phyloP scores from a whole-genome alignment of 345 rosid species.

The Trapa incisa region DNA sequence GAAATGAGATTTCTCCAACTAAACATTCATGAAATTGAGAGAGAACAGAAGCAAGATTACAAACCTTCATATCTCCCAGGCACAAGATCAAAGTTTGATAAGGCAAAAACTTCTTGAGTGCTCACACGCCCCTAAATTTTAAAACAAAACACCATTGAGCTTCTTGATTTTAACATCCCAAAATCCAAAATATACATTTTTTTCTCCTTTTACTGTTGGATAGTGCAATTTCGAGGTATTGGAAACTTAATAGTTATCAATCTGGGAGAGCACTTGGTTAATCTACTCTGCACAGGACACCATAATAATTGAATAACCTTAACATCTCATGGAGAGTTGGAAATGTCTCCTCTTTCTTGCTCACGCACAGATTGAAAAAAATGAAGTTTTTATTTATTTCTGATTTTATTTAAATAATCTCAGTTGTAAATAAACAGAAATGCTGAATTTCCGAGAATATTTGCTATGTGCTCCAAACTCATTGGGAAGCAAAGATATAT shows the following conservation, averaged over 20 bases:
- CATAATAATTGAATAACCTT: background rate
- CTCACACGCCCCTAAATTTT: conserved; percentile 63
- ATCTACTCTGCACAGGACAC: background rate
- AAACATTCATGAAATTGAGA: background rate
- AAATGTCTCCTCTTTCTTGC: background rate
- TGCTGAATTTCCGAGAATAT: background rate
- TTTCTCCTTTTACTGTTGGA: background rate
- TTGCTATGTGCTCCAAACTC: background rate
- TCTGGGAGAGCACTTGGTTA: background rate
- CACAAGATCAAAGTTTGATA: conserved; percentile 80
- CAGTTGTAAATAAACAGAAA: background rate
- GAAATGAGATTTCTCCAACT: background rate
- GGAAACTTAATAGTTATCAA: background rate
- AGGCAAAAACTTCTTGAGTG: conserved; percentile 69
- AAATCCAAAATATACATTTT: background rate
- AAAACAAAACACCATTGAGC: background rate
- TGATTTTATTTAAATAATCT: background rate
- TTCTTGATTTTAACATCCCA: background rate
- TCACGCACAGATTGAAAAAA: background rate
- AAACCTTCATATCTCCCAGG: conserved; percentile 94
- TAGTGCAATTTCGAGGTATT: background rate
- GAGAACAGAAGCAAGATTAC: background rate
- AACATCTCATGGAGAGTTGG: background rate
- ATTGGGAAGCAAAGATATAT: background rate
- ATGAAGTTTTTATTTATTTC: background rate